These are phyloP conservation scores for Bisporella sp. DNA, from an alignment of 2,329 filamentous ascomycete species.

Conservation along the genomic window DNA sequence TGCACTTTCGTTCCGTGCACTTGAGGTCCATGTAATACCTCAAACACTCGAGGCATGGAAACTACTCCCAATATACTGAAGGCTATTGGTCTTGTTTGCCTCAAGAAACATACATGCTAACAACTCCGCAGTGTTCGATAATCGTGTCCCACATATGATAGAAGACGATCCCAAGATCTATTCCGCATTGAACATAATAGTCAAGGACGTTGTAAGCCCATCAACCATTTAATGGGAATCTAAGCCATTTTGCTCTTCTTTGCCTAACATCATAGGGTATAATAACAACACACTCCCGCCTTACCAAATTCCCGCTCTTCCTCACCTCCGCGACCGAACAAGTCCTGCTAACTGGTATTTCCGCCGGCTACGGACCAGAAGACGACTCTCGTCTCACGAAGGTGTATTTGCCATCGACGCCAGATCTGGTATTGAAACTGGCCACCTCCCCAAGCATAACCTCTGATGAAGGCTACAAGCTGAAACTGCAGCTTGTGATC, in stretches of 20 bases:
- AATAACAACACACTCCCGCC: constrained; percentile 25
- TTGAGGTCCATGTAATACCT: too few relatives aligned
- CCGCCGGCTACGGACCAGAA: constrained; percentile 12
- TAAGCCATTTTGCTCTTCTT: background rate
- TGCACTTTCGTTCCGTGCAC: too few relatives aligned
- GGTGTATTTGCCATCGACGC: constrained; percentile 16
- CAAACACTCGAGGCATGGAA: too few relatives aligned
- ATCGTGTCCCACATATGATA: constrained; percentile 46
- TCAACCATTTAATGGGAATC: background rate
- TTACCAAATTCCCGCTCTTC: constrained; percentile 29
- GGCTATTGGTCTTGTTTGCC: too few relatives aligned
- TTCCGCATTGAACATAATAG: constrained; percentile 30
- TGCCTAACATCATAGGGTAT: constrained; percentile 13
- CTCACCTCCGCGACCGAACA: constrained; percentile 30
- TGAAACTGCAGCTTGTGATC: constrained; percentile 44
- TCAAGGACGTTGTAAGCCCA: constrained; percentile 28
- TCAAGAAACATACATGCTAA: too few relatives aligned
- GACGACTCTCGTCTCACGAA: constrained; percentile 19
- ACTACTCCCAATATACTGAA: too few relatives aligned
- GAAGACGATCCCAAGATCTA: constrained; percentile 38
- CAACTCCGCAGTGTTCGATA: constrained; percentile 42
- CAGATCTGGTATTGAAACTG: constrained; percentile 14
- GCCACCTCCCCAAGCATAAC: constrained; percentile 7
- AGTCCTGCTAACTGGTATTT: constrained; percentile 17
- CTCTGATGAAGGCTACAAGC: constrained; percentile 18